Evolutionary conservation across 2,329 filamentous ascomycete species (phyloP).

Genomic region (Talaromyces sp.): DNA sequence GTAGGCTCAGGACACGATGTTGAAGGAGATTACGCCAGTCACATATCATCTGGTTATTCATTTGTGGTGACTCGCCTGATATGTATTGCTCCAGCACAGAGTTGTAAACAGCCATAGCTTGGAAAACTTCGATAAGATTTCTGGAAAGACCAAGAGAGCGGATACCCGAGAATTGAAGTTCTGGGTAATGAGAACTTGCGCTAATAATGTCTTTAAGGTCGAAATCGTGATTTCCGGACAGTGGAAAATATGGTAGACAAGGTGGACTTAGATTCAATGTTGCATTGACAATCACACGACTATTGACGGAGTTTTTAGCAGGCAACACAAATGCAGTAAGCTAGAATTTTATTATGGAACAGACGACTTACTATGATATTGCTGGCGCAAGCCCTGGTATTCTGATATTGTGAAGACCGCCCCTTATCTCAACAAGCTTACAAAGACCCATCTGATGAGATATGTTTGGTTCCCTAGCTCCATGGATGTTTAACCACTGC

Average conservation of each 20-base stretch:
- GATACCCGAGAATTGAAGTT: not conserved
- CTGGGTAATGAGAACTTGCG: not conserved
- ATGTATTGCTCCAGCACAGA: slow-evolving; percentile 27
- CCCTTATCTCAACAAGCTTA: not conserved
- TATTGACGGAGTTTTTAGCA: not conserved
- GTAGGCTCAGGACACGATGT: slow-evolving; percentile 33
- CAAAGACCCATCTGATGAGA: not conserved
- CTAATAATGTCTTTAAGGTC: not conserved
- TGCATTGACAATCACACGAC: slow-evolving; percentile 22
- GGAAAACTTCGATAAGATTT: not conserved
- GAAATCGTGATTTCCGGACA: not conserved
- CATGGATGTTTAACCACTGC: not conserved
- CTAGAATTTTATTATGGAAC: not conserved
- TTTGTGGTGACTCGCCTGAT: slow-evolving; percentile 15
- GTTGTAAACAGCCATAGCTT: slow-evolving; percentile 29
- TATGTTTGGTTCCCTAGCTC: not conserved
- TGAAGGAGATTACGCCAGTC: slow-evolving; percentile 42
- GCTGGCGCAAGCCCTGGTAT: slow-evolving; percentile 32
- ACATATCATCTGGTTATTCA: slow-evolving; percentile 26
- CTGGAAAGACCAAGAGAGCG: not conserved
- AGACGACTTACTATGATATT: slow-evolving; percentile 35
- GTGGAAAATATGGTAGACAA: not conserved
- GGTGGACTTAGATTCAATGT: not conserved
- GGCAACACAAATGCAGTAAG: not conserved
- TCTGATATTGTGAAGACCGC: slow-evolving; percentile 26